Conservation (phyloP, 345 rosid species). For the Jatropha curcas region DNA sequence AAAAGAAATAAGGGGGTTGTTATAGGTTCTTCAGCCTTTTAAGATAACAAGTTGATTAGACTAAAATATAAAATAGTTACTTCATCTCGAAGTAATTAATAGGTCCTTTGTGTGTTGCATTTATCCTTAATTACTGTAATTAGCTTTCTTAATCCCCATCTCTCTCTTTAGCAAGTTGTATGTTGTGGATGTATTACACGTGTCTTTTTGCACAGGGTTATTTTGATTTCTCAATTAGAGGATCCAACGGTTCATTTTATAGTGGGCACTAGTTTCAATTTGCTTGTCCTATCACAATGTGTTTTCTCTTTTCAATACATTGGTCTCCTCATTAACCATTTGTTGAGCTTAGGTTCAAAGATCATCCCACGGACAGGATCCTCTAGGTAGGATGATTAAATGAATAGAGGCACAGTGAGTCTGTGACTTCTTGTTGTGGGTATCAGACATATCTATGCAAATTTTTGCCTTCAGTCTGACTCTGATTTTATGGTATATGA, state of each 20-base stretch:
- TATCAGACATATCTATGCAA: not conserved
- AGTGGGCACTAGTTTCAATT: not conserved
- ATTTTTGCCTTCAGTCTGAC: not conserved
- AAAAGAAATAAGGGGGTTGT: too few species aligned
- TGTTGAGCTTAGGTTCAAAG: not conserved
- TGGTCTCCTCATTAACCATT: conserved; percentile 12
- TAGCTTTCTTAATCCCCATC: not conserved
- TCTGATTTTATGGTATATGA: not conserved
- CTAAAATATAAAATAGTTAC: conserved; percentile 8
- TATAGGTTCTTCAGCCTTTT: not conserved
- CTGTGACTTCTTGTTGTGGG: not conserved
- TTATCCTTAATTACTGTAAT: not conserved
- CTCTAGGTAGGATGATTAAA: not conserved
- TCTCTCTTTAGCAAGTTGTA: not conserved
- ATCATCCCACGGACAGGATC: not conserved
- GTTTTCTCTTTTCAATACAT: conserved; percentile 1
- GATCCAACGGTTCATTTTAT: not conserved
- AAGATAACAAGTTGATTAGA: not conserved
- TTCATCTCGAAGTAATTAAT: conserved; percentile 11
- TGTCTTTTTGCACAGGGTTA: not conserved
- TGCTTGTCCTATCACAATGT: not conserved
- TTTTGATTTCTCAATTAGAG: too few species aligned
- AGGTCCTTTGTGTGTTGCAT: not conserved
- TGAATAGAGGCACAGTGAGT: too few species aligned
- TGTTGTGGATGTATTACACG: not conserved